Conservation (phyloP, 2,329 filamentous ascomycete genomes). For the Hypoxylon sp. region DNA sequence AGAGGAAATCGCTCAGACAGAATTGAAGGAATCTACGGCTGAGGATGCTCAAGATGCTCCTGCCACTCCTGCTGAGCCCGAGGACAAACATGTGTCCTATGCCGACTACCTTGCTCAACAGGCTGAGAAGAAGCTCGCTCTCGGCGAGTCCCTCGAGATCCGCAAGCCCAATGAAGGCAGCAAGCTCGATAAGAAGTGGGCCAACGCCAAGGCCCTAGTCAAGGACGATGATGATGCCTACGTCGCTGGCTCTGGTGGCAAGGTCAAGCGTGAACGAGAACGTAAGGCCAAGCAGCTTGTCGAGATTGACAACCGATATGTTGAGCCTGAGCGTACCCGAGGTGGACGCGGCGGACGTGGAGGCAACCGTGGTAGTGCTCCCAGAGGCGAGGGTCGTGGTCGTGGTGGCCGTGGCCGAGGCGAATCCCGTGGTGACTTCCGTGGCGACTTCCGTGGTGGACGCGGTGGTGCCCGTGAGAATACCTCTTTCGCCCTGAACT, state of each 20-base stretch:
- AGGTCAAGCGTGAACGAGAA: conserved; percentile 87
- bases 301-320: conserved; percentile 88
- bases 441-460: conserved; percentile 63
- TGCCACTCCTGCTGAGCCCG: conserved; percentile 70
- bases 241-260: conserved; percentile 80
- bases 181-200: conserved; percentile 94
- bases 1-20: conserved; percentile 87
- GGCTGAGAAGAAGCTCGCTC: conserved; percentile 81
- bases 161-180: conserved; percentile 94
- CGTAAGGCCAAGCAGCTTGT: conserved; percentile 92
- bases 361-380: conserved; percentile 64
- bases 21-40: conserved; percentile 78
- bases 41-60: conserved; percentile 61
- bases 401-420: conserved; percentile 63
- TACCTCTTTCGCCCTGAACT: conserved; percentile 67
- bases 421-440: conserved; percentile 62
- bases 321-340: conserved; percentile 75
- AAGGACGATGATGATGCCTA: conserved; percentile 81
- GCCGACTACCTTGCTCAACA: conserved; percentile 84
- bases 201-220: conserved; percentile 79
- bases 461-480: conserved; percentile 63
- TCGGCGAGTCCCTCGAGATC: conserved; percentile 75
- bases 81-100: conserved; percentile 93
- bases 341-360: conserved; percentile 69
- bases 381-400: conserved; percentile 64